Evolutionary conservation across 495 filamentous ascomycete species (phyloP).

Genomic region (Trichoderma reesei): DNA sequence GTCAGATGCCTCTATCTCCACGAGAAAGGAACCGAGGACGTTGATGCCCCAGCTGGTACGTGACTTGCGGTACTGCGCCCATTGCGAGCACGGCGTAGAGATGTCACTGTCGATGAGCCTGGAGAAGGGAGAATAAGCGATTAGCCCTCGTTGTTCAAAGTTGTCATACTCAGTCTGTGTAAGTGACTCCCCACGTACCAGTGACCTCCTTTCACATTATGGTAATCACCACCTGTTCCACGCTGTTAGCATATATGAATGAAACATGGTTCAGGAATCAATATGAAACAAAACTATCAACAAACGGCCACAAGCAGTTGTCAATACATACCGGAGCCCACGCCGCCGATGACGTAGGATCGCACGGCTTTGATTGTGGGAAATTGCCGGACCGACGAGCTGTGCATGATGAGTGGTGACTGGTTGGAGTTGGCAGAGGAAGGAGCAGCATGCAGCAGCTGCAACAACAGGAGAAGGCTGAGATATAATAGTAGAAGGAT

Average conservation of each 20-base stretch:
- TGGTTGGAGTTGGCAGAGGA: neutral
- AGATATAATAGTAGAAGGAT: no score
- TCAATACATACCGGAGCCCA: constrained; percentile 54
- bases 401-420: constrained; percentile 19
- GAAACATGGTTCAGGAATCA: neutral
- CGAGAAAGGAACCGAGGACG: constrained; percentile 82
- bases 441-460: neutral
- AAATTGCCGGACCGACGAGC: constrained; percentile 42
- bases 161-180: neutral
- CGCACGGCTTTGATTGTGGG: constrained; percentile 70
- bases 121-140: constrained; percentile 5
- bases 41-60: constrained; percentile 94
- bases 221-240: constrained; percentile 67
- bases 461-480: neutral
- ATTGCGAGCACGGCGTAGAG: constrained; percentile 81
- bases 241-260: neutral
- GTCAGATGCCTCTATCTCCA: constrained; percentile 84
- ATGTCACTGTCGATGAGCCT: constrained; percentile 85
- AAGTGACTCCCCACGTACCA: constrained; percentile 40
- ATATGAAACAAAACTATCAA: neutral
- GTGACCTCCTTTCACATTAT: constrained; percentile 89
- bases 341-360: constrained; percentile 75
- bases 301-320: neutral
- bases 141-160: neutral
- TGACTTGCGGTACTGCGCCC: constrained; percentile 77